A percentile compares a stretch with the other conserved stretches of the same genome.
Conservation (phyloP, 2,329 filamentous ascomycete species). For the Aspergillus pseudoglaucus region DNA sequence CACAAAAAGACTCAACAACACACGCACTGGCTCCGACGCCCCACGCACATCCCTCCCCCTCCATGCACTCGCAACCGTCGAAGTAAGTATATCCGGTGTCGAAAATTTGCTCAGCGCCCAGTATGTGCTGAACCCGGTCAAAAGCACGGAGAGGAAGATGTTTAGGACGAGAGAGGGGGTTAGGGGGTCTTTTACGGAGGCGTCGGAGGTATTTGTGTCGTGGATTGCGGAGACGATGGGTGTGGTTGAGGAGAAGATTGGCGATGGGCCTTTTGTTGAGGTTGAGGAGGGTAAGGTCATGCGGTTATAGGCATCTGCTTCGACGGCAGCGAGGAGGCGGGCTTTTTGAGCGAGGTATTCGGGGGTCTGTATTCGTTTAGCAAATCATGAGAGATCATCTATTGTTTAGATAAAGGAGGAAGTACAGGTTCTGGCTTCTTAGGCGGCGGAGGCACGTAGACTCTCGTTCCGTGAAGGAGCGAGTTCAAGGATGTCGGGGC, state of each 20-base stretch:
- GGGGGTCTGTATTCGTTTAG: conserved; percentile 50
- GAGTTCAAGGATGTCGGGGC: conserved; percentile 52
- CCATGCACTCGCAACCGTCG: conserved; percentile 12
- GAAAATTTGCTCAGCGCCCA: conserved; percentile 35
- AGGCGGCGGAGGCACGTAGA: conserved; percentile 74
- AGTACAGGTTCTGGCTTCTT: conserved; percentile 70
- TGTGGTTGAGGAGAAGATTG: conserved; percentile 29
- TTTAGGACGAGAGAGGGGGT: conserved; percentile 67
- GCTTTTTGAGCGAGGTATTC: conserved; percentile 88
- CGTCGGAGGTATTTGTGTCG: conserved; percentile 34
- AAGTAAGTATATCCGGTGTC: conserved; percentile 25
- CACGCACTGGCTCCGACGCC: conserved; percentile 28
- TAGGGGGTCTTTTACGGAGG: conserved; percentile 40
- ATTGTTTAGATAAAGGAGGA: not conserved
- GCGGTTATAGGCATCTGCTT: conserved; percentile 72
- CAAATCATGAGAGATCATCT: not conserved
- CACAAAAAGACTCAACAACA: conserved; percentile 35
- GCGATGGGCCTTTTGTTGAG: conserved; percentile 43
- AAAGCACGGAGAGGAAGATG: conserved; percentile 77
- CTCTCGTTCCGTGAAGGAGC: conserved; percentile 63
- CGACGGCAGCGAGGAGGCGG: conserved; percentile 72
- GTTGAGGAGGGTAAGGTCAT: conserved; percentile 61
- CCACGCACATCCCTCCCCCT: conserved; percentile 10
- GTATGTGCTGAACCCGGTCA: conserved; percentile 48
- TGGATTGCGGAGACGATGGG: not conserved